These are phyloP conservation scores for Cymbopogon flexuosus DNA, from an alignment of 202 grass and related monocot genomes.

Conservation along the genomic window DNA sequence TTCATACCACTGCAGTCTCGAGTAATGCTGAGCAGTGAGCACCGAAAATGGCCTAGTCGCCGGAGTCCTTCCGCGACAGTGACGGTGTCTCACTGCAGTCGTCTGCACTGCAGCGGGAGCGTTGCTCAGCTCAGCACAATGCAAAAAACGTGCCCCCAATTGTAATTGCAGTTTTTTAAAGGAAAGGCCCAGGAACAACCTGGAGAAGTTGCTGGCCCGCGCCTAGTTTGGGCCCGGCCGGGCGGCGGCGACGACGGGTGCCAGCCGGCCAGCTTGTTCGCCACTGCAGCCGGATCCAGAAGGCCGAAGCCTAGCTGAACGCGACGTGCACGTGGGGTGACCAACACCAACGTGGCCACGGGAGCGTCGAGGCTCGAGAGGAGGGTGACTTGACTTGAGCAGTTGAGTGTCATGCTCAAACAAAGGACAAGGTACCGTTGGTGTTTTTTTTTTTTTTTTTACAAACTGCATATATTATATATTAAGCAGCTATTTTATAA, in stretches of 20 bases:
- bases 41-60: background rate
- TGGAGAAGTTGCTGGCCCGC: background rate
- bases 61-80: background rate
- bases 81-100: background rate
- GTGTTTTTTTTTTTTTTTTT: no score
- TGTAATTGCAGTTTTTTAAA: background rate
- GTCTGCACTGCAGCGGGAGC: background rate
- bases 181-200: slow-evolving; percentile 11
- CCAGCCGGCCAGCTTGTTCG: no score
- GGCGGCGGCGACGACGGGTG: background rate
- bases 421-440: background rate
- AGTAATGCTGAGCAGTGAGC: background rate
- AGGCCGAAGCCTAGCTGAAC: background rate
- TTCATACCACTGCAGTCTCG: background rate
- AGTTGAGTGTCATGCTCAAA: background rate
- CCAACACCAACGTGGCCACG: background rate
- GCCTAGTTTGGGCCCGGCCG: background rate
- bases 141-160: background rate
- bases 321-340: background rate
- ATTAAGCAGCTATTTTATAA: no score
- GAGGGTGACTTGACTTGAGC: background rate
- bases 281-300: background rate
- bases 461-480: no score
- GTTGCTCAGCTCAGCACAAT: background rate
- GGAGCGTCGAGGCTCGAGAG: background rate